These are phyloP conservation scores for Brasilioporus rufonigricans DNA, from an alignment of 768 basidiomycete species.

Conservation along the genomic window DNA sequence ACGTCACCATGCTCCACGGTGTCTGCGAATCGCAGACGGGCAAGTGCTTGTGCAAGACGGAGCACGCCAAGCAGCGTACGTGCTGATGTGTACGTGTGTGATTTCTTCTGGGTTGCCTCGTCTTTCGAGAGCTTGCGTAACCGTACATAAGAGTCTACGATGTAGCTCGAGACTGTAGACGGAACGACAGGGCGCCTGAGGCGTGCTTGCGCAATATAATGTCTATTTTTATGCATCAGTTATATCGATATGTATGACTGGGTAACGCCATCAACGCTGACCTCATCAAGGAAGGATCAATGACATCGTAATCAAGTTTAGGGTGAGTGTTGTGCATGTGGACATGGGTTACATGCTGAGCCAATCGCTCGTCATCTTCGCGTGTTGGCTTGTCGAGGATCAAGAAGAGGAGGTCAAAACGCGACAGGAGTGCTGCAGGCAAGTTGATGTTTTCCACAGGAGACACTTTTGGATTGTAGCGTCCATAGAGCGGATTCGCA, in stretches of 20 bases:
- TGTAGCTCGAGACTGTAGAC: slow-evolving; percentile 81
- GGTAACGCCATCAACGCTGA: slow-evolving; percentile 30
- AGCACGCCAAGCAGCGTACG: slow-evolving; percentile 94
- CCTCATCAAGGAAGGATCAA: slow-evolving; percentile 89
- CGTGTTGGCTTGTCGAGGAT: slow-evolving; percentile 94
- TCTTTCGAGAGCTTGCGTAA: slow-evolving; percentile 92
- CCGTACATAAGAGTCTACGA: slow-evolving; percentile 94
- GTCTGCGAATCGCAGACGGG: slow-evolving; percentile 83
- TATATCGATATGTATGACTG: not conserved
- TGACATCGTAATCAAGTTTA: slow-evolving; percentile 75
- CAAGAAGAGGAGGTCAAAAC: slow-evolving; percentile 95
- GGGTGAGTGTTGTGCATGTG: slow-evolving; percentile 96
- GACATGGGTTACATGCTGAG: slow-evolving; percentile 96
- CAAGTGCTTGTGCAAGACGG: slow-evolving; percentile 91
- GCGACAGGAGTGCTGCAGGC: slow-evolving; percentile 91
- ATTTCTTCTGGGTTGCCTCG: slow-evolving; percentile 83
- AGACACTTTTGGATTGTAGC: slow-evolving; percentile 97
- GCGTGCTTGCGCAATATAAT: slow-evolving; percentile 93
- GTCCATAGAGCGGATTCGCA: slow-evolving; percentile 95
- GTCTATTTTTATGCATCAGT: slow-evolving; percentile 44
- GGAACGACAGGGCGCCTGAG: slow-evolving; percentile 89
- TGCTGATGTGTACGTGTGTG: slow-evolving; percentile 93
- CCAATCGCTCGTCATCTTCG: slow-evolving; percentile 94
- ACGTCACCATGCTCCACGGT: slow-evolving; percentile 84
- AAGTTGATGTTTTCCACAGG: slow-evolving; percentile 99